Percentiles rank a stretch among this genome's conserved stretches.
Evolutionary conservation across 2,329 filamentous ascomycete species (phyloP).

Genomic region (Colletotrichum falcatum): DNA sequence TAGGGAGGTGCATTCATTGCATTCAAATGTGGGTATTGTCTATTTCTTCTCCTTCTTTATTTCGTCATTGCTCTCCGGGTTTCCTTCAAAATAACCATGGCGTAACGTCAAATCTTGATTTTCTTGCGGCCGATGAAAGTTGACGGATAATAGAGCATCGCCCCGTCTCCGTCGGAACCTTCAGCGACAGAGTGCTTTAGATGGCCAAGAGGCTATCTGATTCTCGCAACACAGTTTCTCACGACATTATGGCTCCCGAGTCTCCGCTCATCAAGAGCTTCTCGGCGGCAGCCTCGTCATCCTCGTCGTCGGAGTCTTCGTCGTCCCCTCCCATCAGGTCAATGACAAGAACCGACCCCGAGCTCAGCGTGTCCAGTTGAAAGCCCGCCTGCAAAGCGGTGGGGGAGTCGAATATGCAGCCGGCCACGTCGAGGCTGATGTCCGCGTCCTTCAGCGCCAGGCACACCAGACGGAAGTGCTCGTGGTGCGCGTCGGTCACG

Average conservation of each 20-base stretch:
- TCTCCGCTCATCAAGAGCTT: conserved; percentile 29
- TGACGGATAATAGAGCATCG: too few species aligned
- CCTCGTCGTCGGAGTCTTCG: conserved; percentile 38
- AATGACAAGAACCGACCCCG: conserved; percentile 42
- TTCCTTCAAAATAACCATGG: neutral
- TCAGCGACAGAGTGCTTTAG: too few species aligned
- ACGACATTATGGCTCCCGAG: conserved; percentile 23
- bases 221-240: neutral
- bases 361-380: conserved; percentile 43
- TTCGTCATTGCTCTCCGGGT: neutral
- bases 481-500: conserved; percentile 42
- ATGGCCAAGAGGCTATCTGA: too few species aligned
- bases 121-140: too few species aligned
- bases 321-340: conserved; percentile 43
- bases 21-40: neutral
- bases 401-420: conserved; percentile 42
- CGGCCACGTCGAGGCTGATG: conserved; percentile 43
- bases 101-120: too few species aligned
- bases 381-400: conserved; percentile 42
- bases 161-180: neutral
- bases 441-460: conserved; percentile 43
- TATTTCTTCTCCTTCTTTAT: neutral
- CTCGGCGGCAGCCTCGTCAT: conserved; percentile 34
- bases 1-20: too few species aligned
- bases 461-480: conserved; percentile 44